These are phyloP conservation scores for Tillandsia fasciculata DNA, from an alignment of 176 grass and related monocot species.

Conservation along the genomic window DNA sequence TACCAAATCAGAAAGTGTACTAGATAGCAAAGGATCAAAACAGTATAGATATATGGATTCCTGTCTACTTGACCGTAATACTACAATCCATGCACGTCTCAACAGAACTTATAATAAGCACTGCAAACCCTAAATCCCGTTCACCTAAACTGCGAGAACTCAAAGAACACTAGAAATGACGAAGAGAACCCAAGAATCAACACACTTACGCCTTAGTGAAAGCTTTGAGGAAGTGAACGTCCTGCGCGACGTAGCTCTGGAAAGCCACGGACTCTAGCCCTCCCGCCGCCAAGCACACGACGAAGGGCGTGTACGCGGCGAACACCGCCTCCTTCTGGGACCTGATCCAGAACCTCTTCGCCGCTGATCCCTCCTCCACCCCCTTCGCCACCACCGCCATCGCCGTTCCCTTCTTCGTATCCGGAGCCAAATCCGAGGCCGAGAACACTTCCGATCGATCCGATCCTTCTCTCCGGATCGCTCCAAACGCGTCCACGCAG, in stretches of 20 bases:
- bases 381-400: conserved; percentile 9
- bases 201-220: conserved; percentile 66
- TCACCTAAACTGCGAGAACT: not conserved
- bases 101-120: too few species aligned
- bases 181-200: not conserved
- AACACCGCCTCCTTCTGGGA: conserved; percentile 63
- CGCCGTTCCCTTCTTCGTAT: not conserved
- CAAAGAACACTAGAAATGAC: conserved; percentile 8
- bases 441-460: too few species aligned
- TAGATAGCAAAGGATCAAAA: not conserved
- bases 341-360: conserved; percentile 18
- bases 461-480: too few species aligned
- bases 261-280: conserved; percentile 48
- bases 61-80: not conserved
- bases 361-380: conserved; percentile 3
- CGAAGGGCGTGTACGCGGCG: conserved; percentile 63
- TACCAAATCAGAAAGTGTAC: not conserved
- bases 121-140: not conserved
- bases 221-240: conserved; percentile 70
- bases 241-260: conserved; percentile 75
- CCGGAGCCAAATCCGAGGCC: too few species aligned
- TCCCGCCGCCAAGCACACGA: conserved; percentile 69
- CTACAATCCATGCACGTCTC: too few species aligned
- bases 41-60: not conserved
- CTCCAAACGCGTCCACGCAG: too few species aligned